Base-by-base conservation (phyloP, 2,329 filamentous ascomycete species). In the Venturia aucupariae region DNA sequence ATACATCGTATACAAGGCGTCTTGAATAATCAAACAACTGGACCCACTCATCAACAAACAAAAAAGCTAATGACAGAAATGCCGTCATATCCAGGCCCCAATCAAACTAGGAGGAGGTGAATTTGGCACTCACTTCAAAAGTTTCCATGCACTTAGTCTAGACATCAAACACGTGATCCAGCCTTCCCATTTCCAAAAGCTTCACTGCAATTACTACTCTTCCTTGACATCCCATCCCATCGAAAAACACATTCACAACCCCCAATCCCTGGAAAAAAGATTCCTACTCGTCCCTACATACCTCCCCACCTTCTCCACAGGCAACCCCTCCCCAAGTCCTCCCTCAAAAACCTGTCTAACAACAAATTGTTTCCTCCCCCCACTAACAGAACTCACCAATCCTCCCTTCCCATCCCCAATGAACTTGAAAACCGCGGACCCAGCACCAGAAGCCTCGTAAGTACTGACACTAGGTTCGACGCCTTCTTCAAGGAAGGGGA, bases 361-460 rank as follows among this genome's bases (percentile, higher is more conserved):
- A 24, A 41, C 41, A 60, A 60, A 60, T n/a, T 60, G 59, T 32
- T 60, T 60, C 59, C 59, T 42, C 8, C 59, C 59, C 35, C 59
- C 35, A 41, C 59, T n/a, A 2, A 60, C 41, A 27, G 11, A 6
- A 8, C 17, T 13, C n/a, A 11, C 27, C 35, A 41, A 27, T 1
- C 27, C 13, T 4, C 51, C 30, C 38, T 32, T 60, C 22, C 59
- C 59, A 60, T 42, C 59, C 1, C 59, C n/a, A 4, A 27, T 17
- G 5, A 32, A 60, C 38, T 30, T 27, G 24, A 41, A 15, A 2
- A n/a, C 59, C 2, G 35, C n/a, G 13, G 17, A n/a, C 19, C 17
- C 59, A 4, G 41, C 59, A 22, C 35, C 59, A 39, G n/a, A 41
- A 42, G 24, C 2, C 35, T 42, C 59, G 27, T 22, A 60, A 24